Percentiles rank a stretch among this genome's conserved stretches.
Conservation (phyloP, 75 land plant genomes). For the Picea glauca region DNA sequence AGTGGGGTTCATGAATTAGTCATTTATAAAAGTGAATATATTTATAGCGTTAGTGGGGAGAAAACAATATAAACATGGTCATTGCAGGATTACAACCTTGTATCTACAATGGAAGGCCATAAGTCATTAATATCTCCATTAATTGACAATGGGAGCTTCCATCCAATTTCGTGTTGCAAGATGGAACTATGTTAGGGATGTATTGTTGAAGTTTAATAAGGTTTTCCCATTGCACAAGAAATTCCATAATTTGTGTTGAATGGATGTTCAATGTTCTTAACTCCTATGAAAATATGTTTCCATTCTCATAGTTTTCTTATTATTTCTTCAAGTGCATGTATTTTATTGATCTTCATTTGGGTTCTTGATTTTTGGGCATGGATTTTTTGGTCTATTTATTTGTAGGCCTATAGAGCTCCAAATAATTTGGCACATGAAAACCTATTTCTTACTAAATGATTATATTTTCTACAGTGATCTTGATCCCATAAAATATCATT, state of each 20-base stretch:
- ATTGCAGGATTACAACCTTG: conserved; percentile 59
- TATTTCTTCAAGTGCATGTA: too few species aligned
- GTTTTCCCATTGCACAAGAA: conserved; percentile 22
- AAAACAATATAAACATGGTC: conserved; percentile 90
- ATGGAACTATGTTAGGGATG: conserved; percentile 72
- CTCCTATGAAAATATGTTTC: not conserved
- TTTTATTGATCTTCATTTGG: too few species aligned
- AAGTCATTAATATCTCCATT: conserved; percentile 75
- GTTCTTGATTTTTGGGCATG: too few species aligned
- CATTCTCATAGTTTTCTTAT: too few species aligned
- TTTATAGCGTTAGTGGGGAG: conserved; percentile 95
- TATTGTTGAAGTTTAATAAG: conserved; percentile 77
- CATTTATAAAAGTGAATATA: conserved; percentile 41
- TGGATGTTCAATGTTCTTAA: not conserved
- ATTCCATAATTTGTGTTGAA: not conserved
- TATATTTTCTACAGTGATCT: too few species aligned
- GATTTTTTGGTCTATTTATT: too few species aligned
- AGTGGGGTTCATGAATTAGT: conserved; percentile 79
- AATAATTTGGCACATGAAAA: too few species aligned
- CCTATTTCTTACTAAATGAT: too few species aligned
- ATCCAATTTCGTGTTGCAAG: conserved; percentile 86
- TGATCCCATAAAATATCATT: too few species aligned
- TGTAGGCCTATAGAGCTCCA: too few species aligned
- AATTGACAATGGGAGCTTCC: conserved; percentile 50
- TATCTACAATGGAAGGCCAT: conserved; percentile 74